Percentiles rank a stretch among this genome's conserved stretches.
These are phyloP conservation scores for Paracorniculantispora psalliotae DNA, from an alignment of 2,329 filamentous ascomycete genomes.

Conservation along the genomic window DNA sequence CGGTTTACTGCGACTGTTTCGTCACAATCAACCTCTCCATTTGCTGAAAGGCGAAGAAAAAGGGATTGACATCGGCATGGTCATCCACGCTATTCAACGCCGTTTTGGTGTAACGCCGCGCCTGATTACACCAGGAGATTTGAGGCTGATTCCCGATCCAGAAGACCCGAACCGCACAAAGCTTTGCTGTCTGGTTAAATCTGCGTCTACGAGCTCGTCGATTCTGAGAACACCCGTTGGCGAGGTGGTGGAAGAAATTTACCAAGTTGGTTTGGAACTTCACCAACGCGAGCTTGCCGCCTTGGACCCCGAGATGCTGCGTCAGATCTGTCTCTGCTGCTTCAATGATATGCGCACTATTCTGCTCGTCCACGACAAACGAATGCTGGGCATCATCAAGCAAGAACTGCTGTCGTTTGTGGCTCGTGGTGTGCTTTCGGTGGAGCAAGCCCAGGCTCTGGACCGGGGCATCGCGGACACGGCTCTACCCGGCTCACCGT, in stretches of 20 bases:
- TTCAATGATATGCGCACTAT: constrained; percentile 38
- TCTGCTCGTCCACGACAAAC: constrained; percentile 37
- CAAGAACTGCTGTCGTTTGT: constrained; percentile 29
- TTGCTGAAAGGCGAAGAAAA: constrained; percentile 33
- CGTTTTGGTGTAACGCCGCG: constrained; percentile 27
- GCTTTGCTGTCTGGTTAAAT: constrained; percentile 23
- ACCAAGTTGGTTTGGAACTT: constrained; percentile 35
- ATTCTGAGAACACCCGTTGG: constrained; percentile 18
- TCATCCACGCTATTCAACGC: constrained; percentile 25
- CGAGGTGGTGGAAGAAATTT: constrained; percentile 28
- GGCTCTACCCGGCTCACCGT: constrained; percentile 25
- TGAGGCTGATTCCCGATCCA: constrained; percentile 27
- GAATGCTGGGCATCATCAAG: constrained; percentile 35
- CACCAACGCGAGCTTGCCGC: constrained; percentile 33
- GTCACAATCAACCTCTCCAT: constrained; percentile 26
- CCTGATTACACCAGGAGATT: constrained; percentile 28
- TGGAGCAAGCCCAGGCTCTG: constrained; percentile 23
- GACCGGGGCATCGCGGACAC: constrained; percentile 30
- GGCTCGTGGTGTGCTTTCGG: constrained; percentile 22
- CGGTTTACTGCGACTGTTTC: constrained; percentile 28
- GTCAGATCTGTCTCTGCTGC: constrained; percentile 31
- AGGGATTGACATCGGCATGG: constrained; percentile 37
- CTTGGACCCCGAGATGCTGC: constrained; percentile 27
- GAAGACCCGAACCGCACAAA: constrained; percentile 17
- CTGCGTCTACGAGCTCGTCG: background rate